Conservation (phyloP, 2,329 filamentous ascomycete genomes). For the Coniella lustricola region DNA sequence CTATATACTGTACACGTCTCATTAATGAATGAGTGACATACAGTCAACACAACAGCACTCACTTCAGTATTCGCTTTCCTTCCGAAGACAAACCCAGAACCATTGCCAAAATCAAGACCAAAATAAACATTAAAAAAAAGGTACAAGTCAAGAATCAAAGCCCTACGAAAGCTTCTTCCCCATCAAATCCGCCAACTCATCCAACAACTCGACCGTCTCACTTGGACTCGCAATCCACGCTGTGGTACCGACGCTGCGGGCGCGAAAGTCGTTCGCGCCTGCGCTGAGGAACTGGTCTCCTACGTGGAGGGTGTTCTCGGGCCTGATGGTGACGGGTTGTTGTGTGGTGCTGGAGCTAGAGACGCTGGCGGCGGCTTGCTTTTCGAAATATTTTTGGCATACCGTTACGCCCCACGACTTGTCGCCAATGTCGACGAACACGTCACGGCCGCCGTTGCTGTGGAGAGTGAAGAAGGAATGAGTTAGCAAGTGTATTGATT, state of each 20-base stretch:
- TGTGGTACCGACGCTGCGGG: conserved; percentile 82
- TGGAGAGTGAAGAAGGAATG: too few relatives aligned
- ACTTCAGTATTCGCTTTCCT: too few relatives aligned
- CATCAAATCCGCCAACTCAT: conserved; percentile 65
- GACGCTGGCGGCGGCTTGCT: conserved; percentile 17
- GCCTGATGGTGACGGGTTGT: conserved; percentile 47
- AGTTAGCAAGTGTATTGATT: too few relatives aligned
- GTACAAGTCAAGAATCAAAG: too few relatives aligned
- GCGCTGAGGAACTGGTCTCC: conserved; percentile 96
- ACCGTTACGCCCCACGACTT: conserved; percentile 93
- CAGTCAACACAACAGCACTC: too few relatives aligned
- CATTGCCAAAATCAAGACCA: too few relatives aligned
- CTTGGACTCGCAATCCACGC: conserved; percentile 92
- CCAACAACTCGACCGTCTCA: conserved; percentile 83
- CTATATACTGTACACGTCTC: too few relatives aligned
- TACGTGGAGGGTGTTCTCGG: conserved; percentile 80
- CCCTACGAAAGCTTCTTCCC: conserved; percentile 33
- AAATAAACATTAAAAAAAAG: too few relatives aligned
- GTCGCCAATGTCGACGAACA: conserved; percentile 97
- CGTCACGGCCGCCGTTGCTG: conserved; percentile 85
- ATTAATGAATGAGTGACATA: too few relatives aligned
- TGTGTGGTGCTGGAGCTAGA: neutral
- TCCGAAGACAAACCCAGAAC: too few relatives aligned
- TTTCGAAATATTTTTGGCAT: conserved; percentile 84
- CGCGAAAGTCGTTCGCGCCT: conserved; percentile 95